These are phyloP conservation scores for Trichocladium antarcticum DNA, from an alignment of 495 filamentous ascomycete species.

Conservation along the genomic window DNA sequence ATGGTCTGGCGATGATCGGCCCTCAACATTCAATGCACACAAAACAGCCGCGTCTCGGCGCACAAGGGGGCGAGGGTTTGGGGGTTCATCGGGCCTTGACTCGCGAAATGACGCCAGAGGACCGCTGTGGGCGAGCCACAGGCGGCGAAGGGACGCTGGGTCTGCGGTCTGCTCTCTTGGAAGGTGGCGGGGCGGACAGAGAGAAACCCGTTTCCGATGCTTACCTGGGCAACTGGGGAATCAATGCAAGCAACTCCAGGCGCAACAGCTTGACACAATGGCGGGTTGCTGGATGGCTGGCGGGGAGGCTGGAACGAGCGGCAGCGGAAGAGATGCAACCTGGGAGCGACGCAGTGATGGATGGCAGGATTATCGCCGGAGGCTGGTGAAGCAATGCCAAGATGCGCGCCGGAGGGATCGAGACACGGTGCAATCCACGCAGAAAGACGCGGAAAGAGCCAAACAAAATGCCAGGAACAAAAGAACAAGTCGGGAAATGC, in stretches of 20 bases:
- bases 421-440: neutral
- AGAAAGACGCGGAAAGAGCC: neutral
- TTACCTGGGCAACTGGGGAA: too few relatives aligned
- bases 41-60: neutral
- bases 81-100: neutral
- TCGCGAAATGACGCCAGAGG: slow-evolving; percentile 14
- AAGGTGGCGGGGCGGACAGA: too few relatives aligned
- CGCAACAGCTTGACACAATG: neutral
- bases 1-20: neutral
- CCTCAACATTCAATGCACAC: too few relatives aligned
- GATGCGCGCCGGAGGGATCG: slow-evolving; percentile 12
- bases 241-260: neutral
- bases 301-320: neutral
- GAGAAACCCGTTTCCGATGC: too few relatives aligned
- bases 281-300: neutral
- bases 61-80: neutral
- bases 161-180: too few relatives aligned
- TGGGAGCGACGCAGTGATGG: neutral
- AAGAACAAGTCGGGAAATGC: too few relatives aligned
- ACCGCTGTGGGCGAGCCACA: too few relatives aligned
- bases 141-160: too few relatives aligned
- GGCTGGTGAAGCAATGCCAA: slow-evolving; percentile 23
- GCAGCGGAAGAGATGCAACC: neutral
- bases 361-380: slow-evolving; percentile 12
- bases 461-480: too few relatives aligned